Conservation (phyloP, 1,284 basidiomycete species). For the Cronartium ribicola region DNA sequence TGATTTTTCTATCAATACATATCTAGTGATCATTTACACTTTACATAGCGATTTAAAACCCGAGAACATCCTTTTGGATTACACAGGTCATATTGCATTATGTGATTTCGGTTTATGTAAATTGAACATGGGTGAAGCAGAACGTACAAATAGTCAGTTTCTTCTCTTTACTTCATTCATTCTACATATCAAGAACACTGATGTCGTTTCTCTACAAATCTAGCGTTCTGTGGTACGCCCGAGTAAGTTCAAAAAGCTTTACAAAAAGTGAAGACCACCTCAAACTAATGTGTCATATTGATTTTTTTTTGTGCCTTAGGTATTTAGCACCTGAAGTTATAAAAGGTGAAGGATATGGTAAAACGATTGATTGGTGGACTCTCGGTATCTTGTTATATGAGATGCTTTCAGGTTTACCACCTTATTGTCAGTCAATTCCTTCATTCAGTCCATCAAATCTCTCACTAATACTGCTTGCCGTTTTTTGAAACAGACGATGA, state of each 20-base stretch:
- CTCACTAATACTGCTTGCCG: not conserved
- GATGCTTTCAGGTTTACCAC: slow-evolving; percentile 52
- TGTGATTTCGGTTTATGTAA: slow-evolving; percentile 98
- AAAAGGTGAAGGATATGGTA: slow-evolving; percentile 52
- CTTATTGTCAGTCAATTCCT: slow-evolving; percentile 47
- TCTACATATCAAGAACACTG: not conserved
- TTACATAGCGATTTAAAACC: slow-evolving; percentile 84
- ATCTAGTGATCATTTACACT: too few species aligned
- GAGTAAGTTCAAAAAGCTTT: slow-evolving; percentile 14
- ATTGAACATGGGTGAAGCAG: slow-evolving; percentile 65
- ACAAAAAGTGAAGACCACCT: not conserved
- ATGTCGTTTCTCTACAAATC: not conserved
- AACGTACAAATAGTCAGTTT: slow-evolving; percentile 41
- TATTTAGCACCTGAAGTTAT: slow-evolving; percentile 52
- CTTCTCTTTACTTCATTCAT: not conserved
- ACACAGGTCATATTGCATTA: slow-evolving; percentile 90
- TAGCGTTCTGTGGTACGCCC: slow-evolving; percentile 41
- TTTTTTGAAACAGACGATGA: slow-evolving; percentile 30
- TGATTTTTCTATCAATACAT: not conserved
- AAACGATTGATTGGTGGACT: slow-evolving; percentile 53
- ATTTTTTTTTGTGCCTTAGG: slow-evolving; percentile 50
- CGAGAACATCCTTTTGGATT: slow-evolving; percentile 93
- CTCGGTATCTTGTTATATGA: slow-evolving; percentile 52
- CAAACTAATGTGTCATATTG: not conserved
- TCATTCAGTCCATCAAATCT: not conserved